These are phyloP conservation scores for Clavariopsis aquatica DNA, from an alignment of 495 filamentous ascomycete genomes.

Conservation along the genomic window DNA sequence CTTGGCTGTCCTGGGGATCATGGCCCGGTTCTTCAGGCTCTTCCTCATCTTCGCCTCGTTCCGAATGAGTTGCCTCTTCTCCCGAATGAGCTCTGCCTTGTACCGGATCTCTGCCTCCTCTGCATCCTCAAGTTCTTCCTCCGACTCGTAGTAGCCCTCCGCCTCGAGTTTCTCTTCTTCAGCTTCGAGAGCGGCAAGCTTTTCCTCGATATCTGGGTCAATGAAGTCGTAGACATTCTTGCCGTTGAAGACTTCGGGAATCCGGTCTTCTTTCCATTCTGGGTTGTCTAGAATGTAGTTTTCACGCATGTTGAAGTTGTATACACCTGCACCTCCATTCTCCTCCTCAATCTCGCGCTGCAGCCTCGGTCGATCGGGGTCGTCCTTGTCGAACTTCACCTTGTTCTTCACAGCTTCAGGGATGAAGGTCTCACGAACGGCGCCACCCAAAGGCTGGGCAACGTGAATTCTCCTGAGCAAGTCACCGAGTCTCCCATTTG, in stretches of 20 bases:
- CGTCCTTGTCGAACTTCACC: conserved; percentile 86
- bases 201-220: conserved; percentile 93
- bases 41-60: conserved; percentile 92
- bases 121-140: conserved; percentile 58
- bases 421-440: conserved; percentile 77
- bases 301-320: conserved; percentile 84
- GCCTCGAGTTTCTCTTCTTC: conserved; percentile 90
- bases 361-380: conserved; percentile 74
- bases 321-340: conserved; percentile 92
- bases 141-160: conserved; percentile 76
- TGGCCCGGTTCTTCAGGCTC: conserved; percentile 90
- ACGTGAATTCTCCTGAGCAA: conserved; percentile 94
- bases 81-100: conserved; percentile 92
- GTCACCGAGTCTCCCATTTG: conserved; percentile 78
- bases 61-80: conserved; percentile 82
- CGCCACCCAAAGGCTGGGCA: conserved; percentile 82
- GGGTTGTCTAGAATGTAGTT: conserved; percentile 81
- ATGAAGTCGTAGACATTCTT: conserved; percentile 97
- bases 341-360: conserved; percentile 89
- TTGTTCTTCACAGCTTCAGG: conserved; percentile 77
- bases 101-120: conserved; percentile 81
- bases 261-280: conserved; percentile 93
- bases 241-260: conserved; percentile 89
- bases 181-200: conserved; percentile 85
- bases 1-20: conserved; percentile 75